Base-by-base conservation (phyloP, 345 rosid genomes). In the Dimocarpus longan region DNA sequence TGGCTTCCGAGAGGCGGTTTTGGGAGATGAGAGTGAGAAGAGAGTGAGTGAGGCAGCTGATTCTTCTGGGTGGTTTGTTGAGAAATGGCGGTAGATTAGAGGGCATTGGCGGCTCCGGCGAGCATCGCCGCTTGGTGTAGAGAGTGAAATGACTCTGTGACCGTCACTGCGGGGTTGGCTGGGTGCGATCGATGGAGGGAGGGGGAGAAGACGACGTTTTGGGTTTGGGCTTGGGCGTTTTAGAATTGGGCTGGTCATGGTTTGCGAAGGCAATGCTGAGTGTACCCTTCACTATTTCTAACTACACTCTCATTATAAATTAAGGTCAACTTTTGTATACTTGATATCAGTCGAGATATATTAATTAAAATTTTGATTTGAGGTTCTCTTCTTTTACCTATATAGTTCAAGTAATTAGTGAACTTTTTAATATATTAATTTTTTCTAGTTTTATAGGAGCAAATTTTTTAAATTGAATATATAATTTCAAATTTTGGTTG, bases 1-100 rank as follows among this genome's bases (percentile, higher is more conserved):
- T 82, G 57, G 95, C 92, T 73, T 87, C 81, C 3, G 71, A 72
- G 75, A 91, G 87, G 24, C 84, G 88, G 69, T 75, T 82, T n/a
- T 81, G 82, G 11, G 85, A 81, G 71, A 84, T 39, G 80, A 84
- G 79, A 39, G 46, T 71, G 52, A 80, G 70, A 74, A 87, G 74
- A 76, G 94, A 87, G 32, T 74, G 77, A 8, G 82, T 66, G 75
- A 89, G 70, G 79, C 93, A 89, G 78, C n/a, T 46, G 52, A 46
- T 46, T 46, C 52, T 78, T 21, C 28, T 13, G 7, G 83, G 70
- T 60, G 78, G 81, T 71, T 70, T 80, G 80, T 57, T 81, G 59
- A 77, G 84, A 82, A 74, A 8, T 73, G 89, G 91, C 87, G 81
- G 79, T 80, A 73, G 83, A 78, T 80, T 64, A 69, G 68, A 56